These are phyloP conservation scores for Rhytidhysteron rufulum DNA, from an alignment of 2,329 filamentous ascomycete species.

Conservation along the genomic window DNA sequence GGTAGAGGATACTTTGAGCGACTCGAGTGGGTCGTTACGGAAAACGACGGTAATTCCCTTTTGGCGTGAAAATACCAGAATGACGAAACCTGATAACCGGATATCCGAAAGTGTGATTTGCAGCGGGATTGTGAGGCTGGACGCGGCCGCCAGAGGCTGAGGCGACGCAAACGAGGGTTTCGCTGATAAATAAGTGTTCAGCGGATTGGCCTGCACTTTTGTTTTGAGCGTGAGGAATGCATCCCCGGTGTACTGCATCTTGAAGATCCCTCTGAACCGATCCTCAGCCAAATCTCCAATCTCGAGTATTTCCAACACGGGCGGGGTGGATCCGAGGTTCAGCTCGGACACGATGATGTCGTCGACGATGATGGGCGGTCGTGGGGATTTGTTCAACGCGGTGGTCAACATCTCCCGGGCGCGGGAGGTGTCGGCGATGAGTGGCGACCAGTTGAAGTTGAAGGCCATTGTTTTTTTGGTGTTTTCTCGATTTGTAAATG, in stretches of 20 bases:
- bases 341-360: conserved; percentile 98
- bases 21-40: conserved; percentile 95
- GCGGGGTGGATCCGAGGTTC: conserved; percentile 91
- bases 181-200: conserved; percentile 92
- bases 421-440: conserved; percentile 89
- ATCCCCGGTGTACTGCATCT: conserved; percentile 97
- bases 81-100: conserved; percentile 93
- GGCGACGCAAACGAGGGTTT: conserved; percentile 92
- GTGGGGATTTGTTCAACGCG: conserved; percentile 94
- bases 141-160: conserved; percentile 83
- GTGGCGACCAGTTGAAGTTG: conserved; percentile 99
- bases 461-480: conserved; percentile 70
- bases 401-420: conserved; percentile 92
- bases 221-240: conserved; percentile 94
- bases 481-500: conserved; percentile 2
- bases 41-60: conserved; percentile 97
- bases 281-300: conserved; percentile 97
- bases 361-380: conserved; percentile 98
- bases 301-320: conserved; percentile 93
- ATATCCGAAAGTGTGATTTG: conserved; percentile 96
- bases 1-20: conserved; percentile 95
- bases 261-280: conserved; percentile 96
- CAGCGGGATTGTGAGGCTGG: conserved; percentile 91
- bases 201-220: conserved; percentile 91
- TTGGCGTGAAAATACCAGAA: conserved; percentile 94